Evolutionary conservation across 179 eudicot genomes (phyloP), one percentile per base, ranked within the genome.

Genomic region (Drosera spatulata): DNA sequence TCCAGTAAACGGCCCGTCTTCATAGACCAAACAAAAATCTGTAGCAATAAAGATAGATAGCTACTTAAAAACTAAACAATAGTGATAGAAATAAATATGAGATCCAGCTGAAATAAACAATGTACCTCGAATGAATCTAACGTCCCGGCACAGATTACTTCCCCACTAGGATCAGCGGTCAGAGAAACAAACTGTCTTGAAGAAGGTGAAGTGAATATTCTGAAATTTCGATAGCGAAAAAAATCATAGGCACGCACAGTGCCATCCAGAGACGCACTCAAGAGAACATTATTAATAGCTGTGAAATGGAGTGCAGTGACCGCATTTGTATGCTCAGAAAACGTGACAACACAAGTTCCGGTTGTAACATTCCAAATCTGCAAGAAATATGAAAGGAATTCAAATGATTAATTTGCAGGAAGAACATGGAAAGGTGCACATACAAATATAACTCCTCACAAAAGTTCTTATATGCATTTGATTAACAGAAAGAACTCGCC

Each of bases 21-120:
- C 99, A 89, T 86, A 49, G 99, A 89, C 99, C 99, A 93, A 52
- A 89, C 97, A 82, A 79, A 93, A 49, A 93, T 86, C 99, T 93
- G 70, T 65, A 14, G 55, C 40, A 54, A 56, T 66, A 6, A 8
- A 7, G 58, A 51, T 38, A 11, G 56, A 15, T 63, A 54, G 8
- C 37, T 63, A 48, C 10, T 40, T 52, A 55, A 50, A 61, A 37
- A 59, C 60, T 63, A 73, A 15, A 49, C 45, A 6, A 54, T 60
- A 56, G 60, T 39, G 58, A 60, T n/a, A 41, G 41, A 22, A 38
- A 46, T 12, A 15, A 39, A 33, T 37, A 38, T 45, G 7, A 59
- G 56, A 9, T 40, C 60, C 39, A 12, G 14, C 5, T 43, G 55
- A 15, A 56, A 49, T 40, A 56, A 33, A 57, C 33, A 61, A 22